phyloP scores from a whole-genome alignment of 2,329 filamentous ascomycete species.

The Penicillium sp. region DNA sequence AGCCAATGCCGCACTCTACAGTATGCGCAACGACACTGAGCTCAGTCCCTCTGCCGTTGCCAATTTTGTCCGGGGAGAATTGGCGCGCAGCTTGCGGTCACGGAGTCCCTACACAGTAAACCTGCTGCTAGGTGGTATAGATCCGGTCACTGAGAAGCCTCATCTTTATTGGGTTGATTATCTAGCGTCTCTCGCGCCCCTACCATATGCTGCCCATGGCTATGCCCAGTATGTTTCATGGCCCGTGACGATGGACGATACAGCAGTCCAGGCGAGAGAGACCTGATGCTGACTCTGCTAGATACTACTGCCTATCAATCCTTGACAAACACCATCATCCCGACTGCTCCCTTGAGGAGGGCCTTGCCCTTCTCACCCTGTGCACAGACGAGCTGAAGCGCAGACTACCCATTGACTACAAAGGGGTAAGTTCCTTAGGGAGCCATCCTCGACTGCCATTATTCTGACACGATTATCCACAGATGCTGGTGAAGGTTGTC shows the following conservation, averaged over 20 bases:
- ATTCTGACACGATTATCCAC: conserved; percentile 16
- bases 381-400: conserved; percentile 96
- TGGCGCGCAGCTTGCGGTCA: conserved; percentile 81
- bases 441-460: neutral
- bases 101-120: conserved; percentile 95
- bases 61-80: conserved; percentile 86
- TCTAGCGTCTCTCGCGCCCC: conserved; percentile 72
- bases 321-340: conserved; percentile 98
- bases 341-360: conserved; percentile 78
- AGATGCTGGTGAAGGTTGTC: conserved; percentile 69
- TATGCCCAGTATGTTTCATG: conserved; percentile 72
- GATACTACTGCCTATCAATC: conserved; percentile 95
- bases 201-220: conserved; percentile 94
- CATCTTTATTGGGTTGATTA: conserved; percentile 97
- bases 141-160: conserved; percentile 83
- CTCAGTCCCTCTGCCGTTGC: conserved; percentile 81
- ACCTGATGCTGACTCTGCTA: conserved; percentile 29
- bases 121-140: conserved; percentile 84
- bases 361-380: conserved; percentile 84
- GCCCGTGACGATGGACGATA: neutral
- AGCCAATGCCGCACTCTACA: conserved; percentile 95
- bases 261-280: neutral
- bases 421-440: conserved; percentile 59
- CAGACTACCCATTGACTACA: conserved; percentile 95
- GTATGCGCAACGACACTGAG: conserved; percentile 93